Conservation (phyloP, 169 alveolate genomes). For the Eimeria necatrix region DNA sequence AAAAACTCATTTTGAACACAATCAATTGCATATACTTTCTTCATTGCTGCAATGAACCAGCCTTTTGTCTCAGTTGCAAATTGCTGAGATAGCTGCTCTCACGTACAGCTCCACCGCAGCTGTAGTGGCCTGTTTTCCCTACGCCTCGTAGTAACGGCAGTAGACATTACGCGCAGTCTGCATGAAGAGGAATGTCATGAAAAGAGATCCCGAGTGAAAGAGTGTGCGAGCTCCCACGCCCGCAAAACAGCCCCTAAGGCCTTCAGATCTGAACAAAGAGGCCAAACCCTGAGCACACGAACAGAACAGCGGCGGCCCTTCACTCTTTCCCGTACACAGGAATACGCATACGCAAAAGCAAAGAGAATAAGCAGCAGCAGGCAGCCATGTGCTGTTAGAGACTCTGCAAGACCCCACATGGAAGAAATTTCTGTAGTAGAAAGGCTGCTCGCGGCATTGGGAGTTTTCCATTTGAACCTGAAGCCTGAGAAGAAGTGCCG, state of each 20-base stretch:
- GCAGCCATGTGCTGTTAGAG: not conserved
- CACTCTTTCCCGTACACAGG: not conserved
- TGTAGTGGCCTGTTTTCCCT: slow-evolving; percentile 6
- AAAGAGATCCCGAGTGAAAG: slow-evolving; percentile 27
- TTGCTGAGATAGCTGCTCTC: not conserved
- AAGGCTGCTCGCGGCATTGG: slow-evolving; percentile 11
- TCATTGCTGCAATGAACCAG: not conserved
- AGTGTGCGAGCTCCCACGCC: slow-evolving; percentile 62
- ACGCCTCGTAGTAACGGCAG: slow-evolving; percentile 43
- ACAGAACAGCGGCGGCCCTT: not conserved
- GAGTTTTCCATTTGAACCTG: slow-evolving; percentile 54
- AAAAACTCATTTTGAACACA: no score
- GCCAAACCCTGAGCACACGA: slow-evolving; percentile 11
- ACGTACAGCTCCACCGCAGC: not conserved
- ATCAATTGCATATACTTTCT: not conserved
- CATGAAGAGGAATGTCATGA: slow-evolving; percentile 59
- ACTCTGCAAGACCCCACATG: slow-evolving; percentile 11
- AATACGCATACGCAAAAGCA: not conserved
- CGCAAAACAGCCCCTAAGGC: slow-evolving; percentile 43
- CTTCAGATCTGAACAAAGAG: slow-evolving; percentile 57
- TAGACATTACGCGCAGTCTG: slow-evolving; percentile 52
- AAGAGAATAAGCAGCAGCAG: not conserved
- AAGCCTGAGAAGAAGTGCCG: slow-evolving; percentile 11
- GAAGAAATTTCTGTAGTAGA: slow-evolving; percentile 46
- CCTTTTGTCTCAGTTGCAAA: not conserved